phyloP scores from a whole-genome alignment of 306 rosid genomes.

The Lathyrus oleraceus region DNA sequence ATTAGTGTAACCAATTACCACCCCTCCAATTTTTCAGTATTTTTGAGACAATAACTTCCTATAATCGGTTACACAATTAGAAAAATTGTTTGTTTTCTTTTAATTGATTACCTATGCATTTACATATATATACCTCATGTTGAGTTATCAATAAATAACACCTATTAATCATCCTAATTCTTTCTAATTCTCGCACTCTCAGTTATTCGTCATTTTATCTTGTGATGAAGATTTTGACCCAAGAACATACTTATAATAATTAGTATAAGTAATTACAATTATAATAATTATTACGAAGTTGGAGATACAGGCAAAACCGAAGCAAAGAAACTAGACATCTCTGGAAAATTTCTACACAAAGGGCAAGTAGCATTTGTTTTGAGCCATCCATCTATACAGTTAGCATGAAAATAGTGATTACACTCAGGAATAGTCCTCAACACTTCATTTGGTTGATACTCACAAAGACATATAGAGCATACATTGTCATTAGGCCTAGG shows the following conservation, averaged over 20 bases:
- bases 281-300: neutral
- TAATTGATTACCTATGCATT: too few relatives aligned
- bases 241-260: neutral
- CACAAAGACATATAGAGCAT: conserved; percentile 68
- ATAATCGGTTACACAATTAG: too few relatives aligned
- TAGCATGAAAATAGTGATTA: conserved; percentile 65
- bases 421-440: conserved; percentile 69
- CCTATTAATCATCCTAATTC: too few relatives aligned
- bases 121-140: too few relatives aligned
- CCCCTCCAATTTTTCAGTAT: too few relatives aligned
- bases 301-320: conserved; percentile 6
- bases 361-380: conserved; percentile 52
- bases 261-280: neutral
- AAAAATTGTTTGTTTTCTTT: too few relatives aligned
- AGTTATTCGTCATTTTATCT: too few relatives aligned
- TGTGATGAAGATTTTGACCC: too few relatives aligned
- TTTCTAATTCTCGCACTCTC: too few relatives aligned
- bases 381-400: conserved; percentile 74
- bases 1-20: too few relatives aligned
- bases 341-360: conserved; percentile 31
- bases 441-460: conserved; percentile 63
- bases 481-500: conserved; percentile 58
- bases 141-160: too few relatives aligned
- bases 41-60: too few relatives aligned
- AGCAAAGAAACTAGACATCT: neutral